Evolutionary conservation across 1,284 basidiomycete species (phyloP).

Genomic region (Sporisorium iseilematis-ciliati): DNA sequence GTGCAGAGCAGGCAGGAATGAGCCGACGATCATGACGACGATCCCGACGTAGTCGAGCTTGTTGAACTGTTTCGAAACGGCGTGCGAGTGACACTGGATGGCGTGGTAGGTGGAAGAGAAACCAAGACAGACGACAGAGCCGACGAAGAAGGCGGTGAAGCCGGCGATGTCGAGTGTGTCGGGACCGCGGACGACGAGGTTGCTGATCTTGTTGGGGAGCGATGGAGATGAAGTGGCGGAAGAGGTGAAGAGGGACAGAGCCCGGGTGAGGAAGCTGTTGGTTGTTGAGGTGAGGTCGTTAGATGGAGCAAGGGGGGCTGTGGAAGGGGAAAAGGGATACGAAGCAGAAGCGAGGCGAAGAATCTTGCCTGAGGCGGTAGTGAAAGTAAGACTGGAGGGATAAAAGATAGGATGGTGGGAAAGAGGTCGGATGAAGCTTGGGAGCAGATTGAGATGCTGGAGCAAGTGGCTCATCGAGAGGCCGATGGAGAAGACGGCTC

Average conservation of each 20-base stretch:
- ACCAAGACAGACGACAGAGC: slow-evolving; percentile 80
- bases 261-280: slow-evolving; percentile 9
- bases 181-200: slow-evolving; percentile 66
- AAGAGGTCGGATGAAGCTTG: slow-evolving; percentile 43
- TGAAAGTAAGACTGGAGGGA: slow-evolving; percentile 47
- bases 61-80: slow-evolving; percentile 71
- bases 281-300: not conserved
- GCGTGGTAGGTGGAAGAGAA: slow-evolving; percentile 84
- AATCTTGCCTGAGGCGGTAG: slow-evolving; percentile 43
- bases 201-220: slow-evolving; percentile 6
- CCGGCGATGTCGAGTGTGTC: slow-evolving; percentile 78
- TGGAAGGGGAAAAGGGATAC: slow-evolving; percentile 17
- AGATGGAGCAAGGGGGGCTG: not conserved
- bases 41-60: slow-evolving; percentile 72
- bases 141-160: slow-evolving; percentile 79
- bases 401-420: slow-evolving; percentile 60
- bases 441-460: slow-evolving; percentile 48
- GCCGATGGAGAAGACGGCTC: slow-evolving; percentile 77
- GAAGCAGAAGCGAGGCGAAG: slow-evolving; percentile 51
- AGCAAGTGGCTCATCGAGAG: slow-evolving; percentile 71
- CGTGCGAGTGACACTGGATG: slow-evolving; percentile 79
- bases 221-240: slow-evolving; percentile 1
- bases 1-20: slow-evolving; percentile 74
- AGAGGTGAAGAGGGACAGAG: slow-evolving; percentile 14
- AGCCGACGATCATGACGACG: slow-evolving; percentile 77